A percentile compares a stretch with the other conserved stretches of the same genome.
Evolutionary conservation across 768 basidiomycete genomes (phyloP).

Genomic region (Lentinula lateritia): DNA sequence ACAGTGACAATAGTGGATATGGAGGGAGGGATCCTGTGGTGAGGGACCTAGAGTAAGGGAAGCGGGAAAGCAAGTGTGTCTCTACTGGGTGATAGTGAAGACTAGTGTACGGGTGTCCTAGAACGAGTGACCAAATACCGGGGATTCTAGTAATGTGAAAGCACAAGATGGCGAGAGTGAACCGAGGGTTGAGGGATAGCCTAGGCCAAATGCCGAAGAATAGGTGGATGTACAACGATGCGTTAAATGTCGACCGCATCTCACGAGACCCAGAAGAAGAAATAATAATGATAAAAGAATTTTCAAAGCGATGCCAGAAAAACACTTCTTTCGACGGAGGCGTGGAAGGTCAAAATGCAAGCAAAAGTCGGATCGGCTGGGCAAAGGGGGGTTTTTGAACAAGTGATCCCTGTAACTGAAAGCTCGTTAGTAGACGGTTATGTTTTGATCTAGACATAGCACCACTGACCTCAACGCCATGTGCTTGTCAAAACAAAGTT

Average conservation of each 20-base stretch:
- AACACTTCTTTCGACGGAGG: slow-evolving; percentile 8
- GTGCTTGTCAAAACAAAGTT: slow-evolving; percentile 13
- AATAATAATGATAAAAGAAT: slow-evolving; percentile 8
- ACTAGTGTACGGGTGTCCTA: slow-evolving; percentile 6
- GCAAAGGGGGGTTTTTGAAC: background rate
- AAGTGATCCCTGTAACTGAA: background rate
- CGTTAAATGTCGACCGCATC: slow-evolving; percentile 4
- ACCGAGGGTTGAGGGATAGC: background rate
- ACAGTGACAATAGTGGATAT: background rate
- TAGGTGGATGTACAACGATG: background rate
- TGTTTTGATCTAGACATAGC: background rate
- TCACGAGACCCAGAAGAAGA: slow-evolving; percentile 6
- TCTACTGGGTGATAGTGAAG: background rate
- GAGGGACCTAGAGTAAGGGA: background rate
- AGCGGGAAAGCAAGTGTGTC: background rate
- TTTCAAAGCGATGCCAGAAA: slow-evolving; percentile 6
- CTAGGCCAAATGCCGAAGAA: slow-evolving; percentile 3
- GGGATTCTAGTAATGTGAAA: background rate
- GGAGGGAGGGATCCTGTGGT: background rate
- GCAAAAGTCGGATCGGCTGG: slow-evolving; percentile 7
- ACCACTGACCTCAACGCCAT: background rate
- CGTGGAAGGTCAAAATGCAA: slow-evolving; percentile 4
- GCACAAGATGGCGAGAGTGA: background rate
- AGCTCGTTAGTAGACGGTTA: background rate
- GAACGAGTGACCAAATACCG: slow-evolving; percentile 2